These are phyloP conservation scores for Hexamita inflata DNA, from an alignment of 208 protist genomes.

Conservation along the genomic window DNA sequence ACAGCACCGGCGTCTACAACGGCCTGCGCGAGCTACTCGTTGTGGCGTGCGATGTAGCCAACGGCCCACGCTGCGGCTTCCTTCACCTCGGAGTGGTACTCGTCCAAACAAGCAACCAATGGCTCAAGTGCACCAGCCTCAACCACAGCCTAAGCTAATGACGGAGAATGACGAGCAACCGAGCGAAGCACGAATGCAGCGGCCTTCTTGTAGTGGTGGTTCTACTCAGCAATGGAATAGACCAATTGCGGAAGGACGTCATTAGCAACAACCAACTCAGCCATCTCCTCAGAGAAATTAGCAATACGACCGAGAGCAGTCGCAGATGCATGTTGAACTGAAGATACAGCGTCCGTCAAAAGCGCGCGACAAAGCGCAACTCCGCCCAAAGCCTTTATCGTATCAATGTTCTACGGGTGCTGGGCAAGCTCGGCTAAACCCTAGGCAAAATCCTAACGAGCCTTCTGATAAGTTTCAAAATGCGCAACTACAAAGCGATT, in stretches of 20 bases:
- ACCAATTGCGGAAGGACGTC: slow-evolving; percentile 90
- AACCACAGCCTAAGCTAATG: slow-evolving; percentile 83
- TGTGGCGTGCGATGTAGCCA: slow-evolving; percentile 86
- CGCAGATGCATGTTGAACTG: slow-evolving; percentile 85
- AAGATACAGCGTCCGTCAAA: slow-evolving; percentile 81
- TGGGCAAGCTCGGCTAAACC: slow-evolving; percentile 37
- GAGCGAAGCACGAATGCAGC: slow-evolving; percentile 83
- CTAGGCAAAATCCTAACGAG: slow-evolving; percentile 37
- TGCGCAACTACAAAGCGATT: slow-evolving; percentile 33
- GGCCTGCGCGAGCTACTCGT: slow-evolving; percentile 59
- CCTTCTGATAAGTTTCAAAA: slow-evolving; percentile 36
- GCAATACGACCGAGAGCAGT: slow-evolving; percentile 85
- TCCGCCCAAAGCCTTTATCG: slow-evolving; percentile 27
- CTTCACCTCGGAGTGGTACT: slow-evolving; percentile 89
- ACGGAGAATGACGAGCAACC: slow-evolving; percentile 79
- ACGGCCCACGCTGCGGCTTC: slow-evolving; percentile 86
- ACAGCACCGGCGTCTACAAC: slow-evolving; percentile 83
- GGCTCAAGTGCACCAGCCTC: slow-evolving; percentile 79
- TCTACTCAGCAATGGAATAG: slow-evolving; percentile 80
- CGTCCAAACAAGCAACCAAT: slow-evolving; percentile 79
- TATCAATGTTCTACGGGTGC: slow-evolving; percentile 37
- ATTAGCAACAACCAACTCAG: slow-evolving; percentile 79
- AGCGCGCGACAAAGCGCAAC: slow-evolving; percentile 59
- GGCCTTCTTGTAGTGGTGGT: slow-evolving; percentile 90
- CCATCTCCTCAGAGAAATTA: slow-evolving; percentile 84